Conservation (phyloP, 192 early-diverging fungal genomes). For the Allomyces arbusculus region DNA sequence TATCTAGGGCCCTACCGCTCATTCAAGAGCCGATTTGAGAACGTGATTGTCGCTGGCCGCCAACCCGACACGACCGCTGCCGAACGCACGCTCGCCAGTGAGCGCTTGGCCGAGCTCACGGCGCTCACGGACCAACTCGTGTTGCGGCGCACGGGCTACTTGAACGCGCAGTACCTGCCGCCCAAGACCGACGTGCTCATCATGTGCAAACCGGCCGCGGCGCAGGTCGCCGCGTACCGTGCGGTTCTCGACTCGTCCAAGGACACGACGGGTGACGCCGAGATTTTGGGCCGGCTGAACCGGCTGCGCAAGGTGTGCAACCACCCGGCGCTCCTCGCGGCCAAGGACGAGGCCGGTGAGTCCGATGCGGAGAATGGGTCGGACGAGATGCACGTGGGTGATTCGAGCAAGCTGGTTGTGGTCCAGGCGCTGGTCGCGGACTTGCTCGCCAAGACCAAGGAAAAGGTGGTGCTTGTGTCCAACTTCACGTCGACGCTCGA, state of each 20-base stretch:
- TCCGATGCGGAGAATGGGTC: neutral
- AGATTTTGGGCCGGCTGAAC: constrained; percentile 22
- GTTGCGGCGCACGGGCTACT: constrained; percentile 30
- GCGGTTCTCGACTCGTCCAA: constrained; percentile 8
- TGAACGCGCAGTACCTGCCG: constrained; percentile 30
- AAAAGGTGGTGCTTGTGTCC: constrained; percentile 44
- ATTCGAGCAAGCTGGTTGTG: constrained; percentile 12
- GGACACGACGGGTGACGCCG: constrained; percentile 11
- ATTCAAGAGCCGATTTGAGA: constrained; percentile 9
- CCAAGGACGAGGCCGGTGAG: neutral
- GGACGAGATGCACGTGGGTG: constrained; percentile 6
- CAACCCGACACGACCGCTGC: neutral
- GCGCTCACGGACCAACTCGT: constrained; percentile 28
- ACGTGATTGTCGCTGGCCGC: constrained; percentile 6
- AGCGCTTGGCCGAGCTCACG: constrained; percentile 8
- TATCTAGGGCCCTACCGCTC: constrained; percentile 3
- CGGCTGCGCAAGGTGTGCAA: constrained; percentile 21
- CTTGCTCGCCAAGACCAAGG: constrained; percentile 8
- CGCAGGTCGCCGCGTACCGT: constrained; percentile 20
- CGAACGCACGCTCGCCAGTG: neutral
- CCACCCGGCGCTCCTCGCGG: constrained; percentile 7
- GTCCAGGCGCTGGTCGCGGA: neutral
- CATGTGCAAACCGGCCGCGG: constrained; percentile 20
- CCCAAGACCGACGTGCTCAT: constrained; percentile 35
- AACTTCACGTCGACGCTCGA: constrained; percentile 45